phyloP scores from a whole-genome alignment of 768 basidiomycete species.

The Boletus sp. region DNA sequence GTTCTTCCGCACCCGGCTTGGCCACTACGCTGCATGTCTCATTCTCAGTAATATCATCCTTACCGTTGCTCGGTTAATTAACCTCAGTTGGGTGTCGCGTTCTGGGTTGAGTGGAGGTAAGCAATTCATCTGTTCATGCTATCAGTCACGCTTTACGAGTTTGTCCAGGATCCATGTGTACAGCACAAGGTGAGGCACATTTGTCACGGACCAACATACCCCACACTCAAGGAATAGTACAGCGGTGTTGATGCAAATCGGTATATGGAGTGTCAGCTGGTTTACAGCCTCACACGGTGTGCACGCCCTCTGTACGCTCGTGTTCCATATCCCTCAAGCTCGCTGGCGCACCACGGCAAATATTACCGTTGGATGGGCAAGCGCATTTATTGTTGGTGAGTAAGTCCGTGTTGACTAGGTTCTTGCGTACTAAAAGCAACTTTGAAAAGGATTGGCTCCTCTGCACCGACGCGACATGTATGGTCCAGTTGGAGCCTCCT shows the following conservation, averaged over 20 bases:
- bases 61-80: constrained; percentile 52
- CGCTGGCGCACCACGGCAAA: constrained; percentile 42
- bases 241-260: constrained; percentile 63
- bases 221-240: neutral
- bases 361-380: constrained; percentile 54
- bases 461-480: constrained; percentile 44
- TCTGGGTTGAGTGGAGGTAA: constrained; percentile 50
- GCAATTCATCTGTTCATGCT: constrained; percentile 5
- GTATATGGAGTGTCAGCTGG: constrained; percentile 58
- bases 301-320: constrained; percentile 67
- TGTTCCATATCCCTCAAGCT: constrained; percentile 54
- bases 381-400: constrained; percentile 51
- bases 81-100: constrained; percentile 46
- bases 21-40: constrained; percentile 64
- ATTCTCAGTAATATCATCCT: constrained; percentile 57
- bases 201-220: neutral
- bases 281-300: constrained; percentile 65
- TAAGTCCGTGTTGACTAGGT: neutral
- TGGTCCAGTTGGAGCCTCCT: constrained; percentile 50
- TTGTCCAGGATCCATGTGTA: constrained; percentile 47
- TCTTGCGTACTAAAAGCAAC: neutral
- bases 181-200: constrained; percentile 51
- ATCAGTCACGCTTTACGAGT: neutral
- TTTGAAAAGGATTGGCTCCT: constrained; percentile 37
- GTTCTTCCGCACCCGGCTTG: constrained; percentile 73